Base-by-base conservation (phyloP, 306 rosid genomes). In the Rosa lucieae region DNA sequence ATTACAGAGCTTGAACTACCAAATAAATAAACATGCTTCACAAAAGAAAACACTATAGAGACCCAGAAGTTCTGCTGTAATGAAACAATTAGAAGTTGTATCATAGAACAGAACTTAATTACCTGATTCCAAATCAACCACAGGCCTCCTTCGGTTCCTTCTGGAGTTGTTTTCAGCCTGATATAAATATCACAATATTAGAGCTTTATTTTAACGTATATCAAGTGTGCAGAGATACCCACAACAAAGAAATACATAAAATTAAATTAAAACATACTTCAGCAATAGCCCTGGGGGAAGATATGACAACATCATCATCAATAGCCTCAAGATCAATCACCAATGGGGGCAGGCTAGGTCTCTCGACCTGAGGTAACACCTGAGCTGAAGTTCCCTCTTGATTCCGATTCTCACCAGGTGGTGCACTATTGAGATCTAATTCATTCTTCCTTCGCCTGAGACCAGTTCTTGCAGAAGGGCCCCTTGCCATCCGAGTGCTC, bases 121-220 rank as follows among this genome's bases (percentile, higher is more conserved):
- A 95, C 99, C 99, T 84, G 81, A 82, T 43, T 93, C 99, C 70
- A 92, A 88, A 89, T 91, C 99, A 85, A 93, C 92, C 39, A 90
- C 32, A 74, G 73, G 74, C 85, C 92, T 91, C 47, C 80, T 53
- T 42, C 83, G 86, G 73, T 66, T 85, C 80, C 99, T 88, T 89
- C 97, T 88, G 48, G 97, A 84, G 82, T 93, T 91, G 88, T 83
- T 93, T 88, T 84, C 89, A 66, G 97, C 99, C 99, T 95, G 79
- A 39, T 52, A 83, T 20, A 75, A 52, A 81, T 17, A 78, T 11
- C 56, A 59, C 15, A 17, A 21, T 51, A 78, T 63, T 53, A 81
- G 72, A 72, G 18, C 73, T 56, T 59, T 76, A 52, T 70, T 14
- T 78, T 43, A 78, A 80, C n/a, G 29, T 46, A 40, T 29, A 18